Base-by-base conservation (phyloP, 169 alveolate genomes). In the Eimeria tenella region DNA sequence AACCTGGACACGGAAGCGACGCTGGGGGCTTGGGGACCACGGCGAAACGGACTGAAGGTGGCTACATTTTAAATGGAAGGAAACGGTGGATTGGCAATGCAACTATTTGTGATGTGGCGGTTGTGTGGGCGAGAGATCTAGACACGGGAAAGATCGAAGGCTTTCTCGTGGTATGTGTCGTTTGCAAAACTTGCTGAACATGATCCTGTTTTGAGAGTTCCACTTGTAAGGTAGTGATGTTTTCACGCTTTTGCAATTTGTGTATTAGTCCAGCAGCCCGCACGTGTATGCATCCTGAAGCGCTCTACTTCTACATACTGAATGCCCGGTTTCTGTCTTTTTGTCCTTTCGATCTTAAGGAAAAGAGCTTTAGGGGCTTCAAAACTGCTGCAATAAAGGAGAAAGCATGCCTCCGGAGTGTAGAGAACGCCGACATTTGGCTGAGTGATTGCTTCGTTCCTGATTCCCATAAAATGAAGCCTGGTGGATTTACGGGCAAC, bases 71-170 rank as follows among this genome's bases (percentile, higher is more conserved):
- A 19, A 97, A 95, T 77, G 99, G 99, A 0, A 86, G 58, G 56
- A 97, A 97, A 60, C 96, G 97, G 71, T 97, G 99, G 99, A 96
- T 97, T 25, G 98, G 99, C 10, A 97, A 97, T 79, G 98, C 98
- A 6, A 94, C 94, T 49, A 88, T 82, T 49, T 70, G 97, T 25
- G 98, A 96, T 73, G 55, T 96, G 25, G 87, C 95, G 63, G 94
- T 97, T 15, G 95, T 97, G 15, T 97, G 97, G 97, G 99, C 99
- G 19, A 90, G 96, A 58, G 96, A 96, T 31, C 89, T 63, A 10
- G 94, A 90, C 10, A 96, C 95, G 55, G 95, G 95, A 19, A 79
- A 97, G 56, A 94, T 97, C 25, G 94, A 96, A 86, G 99, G 97
- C 0, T 81, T 81, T 31, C 15, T 93, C 5, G 95, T 93, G 93